Conservation (phyloP, 164 flowering plant genomes). For the Vitis rupestris region DNA sequence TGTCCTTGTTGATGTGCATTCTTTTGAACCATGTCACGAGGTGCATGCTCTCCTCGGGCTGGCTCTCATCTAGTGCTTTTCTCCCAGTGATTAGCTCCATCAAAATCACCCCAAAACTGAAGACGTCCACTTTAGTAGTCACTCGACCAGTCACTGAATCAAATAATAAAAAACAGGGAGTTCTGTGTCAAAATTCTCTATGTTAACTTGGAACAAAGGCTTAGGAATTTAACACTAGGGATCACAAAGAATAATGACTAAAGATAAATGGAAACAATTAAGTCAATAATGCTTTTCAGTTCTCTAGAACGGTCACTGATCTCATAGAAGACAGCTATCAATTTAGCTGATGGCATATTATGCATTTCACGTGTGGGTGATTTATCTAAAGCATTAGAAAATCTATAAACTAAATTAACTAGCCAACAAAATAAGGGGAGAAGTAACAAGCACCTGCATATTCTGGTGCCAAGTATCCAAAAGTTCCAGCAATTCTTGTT, state of each 20-base stretch:
- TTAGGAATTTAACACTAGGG: background rate
- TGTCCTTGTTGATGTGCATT: constrained; percentile 64
- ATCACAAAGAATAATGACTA: background rate
- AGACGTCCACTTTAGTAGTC: constrained; percentile 72
- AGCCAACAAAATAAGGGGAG: background rate
- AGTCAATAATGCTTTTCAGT: too few relatives aligned
- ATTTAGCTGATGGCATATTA: too few relatives aligned
- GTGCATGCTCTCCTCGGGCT: constrained; percentile 80
- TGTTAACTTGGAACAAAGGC: too few relatives aligned
- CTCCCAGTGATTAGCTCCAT: constrained; percentile 79
- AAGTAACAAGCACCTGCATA: constrained; percentile 57
- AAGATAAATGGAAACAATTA: too few relatives aligned
- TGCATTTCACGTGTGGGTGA: background rate
- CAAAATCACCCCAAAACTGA: constrained; percentile 74
- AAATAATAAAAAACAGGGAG: background rate
- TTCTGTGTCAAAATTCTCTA: too few relatives aligned
- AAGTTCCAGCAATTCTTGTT: constrained; percentile 82
- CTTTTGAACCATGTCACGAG: constrained; percentile 76
- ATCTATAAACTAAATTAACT: background rate
- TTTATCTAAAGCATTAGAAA: background rate
- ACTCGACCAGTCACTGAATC: constrained; percentile 74
- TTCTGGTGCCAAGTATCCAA: constrained; percentile 81
- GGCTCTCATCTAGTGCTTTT: constrained; percentile 68
- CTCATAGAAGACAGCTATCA: too few relatives aligned
- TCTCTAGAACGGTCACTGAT: too few relatives aligned